These are phyloP conservation scores for Haemoproteus tartakovskyi DNA, from an alignment of 169 alveolate genomes.

Conservation along the genomic window DNA sequence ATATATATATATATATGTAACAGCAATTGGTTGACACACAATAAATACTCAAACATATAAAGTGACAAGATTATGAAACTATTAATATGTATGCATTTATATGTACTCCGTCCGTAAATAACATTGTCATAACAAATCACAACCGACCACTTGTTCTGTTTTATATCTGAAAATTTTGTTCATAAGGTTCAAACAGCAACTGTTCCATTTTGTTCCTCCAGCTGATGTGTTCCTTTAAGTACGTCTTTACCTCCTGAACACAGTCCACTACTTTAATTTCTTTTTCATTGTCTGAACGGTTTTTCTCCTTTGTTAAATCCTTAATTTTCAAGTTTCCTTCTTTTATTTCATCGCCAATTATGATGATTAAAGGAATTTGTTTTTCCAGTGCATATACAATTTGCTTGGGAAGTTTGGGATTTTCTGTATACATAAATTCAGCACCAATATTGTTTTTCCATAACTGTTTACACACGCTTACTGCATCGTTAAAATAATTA, in stretches of 20 bases:
- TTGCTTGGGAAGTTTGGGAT: slow-evolving; percentile 79
- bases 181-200: slow-evolving; percentile 16
- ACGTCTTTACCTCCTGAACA: slow-evolving; percentile 37
- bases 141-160: too few relatives aligned
- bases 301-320: slow-evolving; percentile 41
- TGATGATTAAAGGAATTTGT: slow-evolving; percentile 66
- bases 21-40: too few relatives aligned
- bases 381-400: slow-evolving; percentile 83
- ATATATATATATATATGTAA: too few relatives aligned
- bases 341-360: slow-evolving; percentile 68
- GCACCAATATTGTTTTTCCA: slow-evolving; percentile 75
- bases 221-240: slow-evolving; percentile 6
- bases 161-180: too few relatives aligned
- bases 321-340: slow-evolving; percentile 40
- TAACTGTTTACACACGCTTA: slow-evolving; percentile 68
- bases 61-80: too few relatives aligned
- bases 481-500: slow-evolving; percentile 63
- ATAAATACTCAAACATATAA: too few relatives aligned
- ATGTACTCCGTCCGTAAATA: too few relatives aligned
- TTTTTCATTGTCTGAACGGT: slow-evolving; percentile 33
- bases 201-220: slow-evolving; percentile 38
- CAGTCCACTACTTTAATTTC: slow-evolving; percentile 30
- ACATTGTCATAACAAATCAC: too few relatives aligned
- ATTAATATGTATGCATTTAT: too few relatives aligned
- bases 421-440: slow-evolving; percentile 69